Conservation (phyloP, 2,329 filamentous ascomycete species). For the Diaporthe sp. region DNA sequence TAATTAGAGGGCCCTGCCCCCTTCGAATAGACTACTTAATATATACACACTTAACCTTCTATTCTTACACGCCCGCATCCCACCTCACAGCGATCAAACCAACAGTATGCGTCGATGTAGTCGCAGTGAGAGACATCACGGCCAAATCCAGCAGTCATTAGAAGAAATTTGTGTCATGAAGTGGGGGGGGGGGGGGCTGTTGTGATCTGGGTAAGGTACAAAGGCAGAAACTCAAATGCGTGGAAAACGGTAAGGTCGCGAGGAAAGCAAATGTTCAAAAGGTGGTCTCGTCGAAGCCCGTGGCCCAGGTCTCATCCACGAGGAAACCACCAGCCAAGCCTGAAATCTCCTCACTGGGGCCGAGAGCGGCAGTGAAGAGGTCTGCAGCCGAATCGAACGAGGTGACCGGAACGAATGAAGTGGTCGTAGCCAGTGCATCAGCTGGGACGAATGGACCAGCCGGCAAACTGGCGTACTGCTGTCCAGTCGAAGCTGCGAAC, state of each 20-base stretch:
- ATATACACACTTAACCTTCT: too few relatives aligned
- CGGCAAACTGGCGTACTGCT: not conserved
- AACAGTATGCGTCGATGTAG: too few relatives aligned
- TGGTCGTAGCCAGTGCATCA: not conserved
- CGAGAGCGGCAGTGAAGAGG: not conserved
- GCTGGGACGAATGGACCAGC: not conserved
- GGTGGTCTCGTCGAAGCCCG: too few relatives aligned
- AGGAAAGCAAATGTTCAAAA: not conserved
- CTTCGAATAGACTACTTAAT: too few relatives aligned
- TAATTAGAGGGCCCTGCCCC: too few relatives aligned
- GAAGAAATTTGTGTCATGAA: not conserved
- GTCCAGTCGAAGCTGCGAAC: accelerated
- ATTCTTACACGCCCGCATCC: too few relatives aligned
- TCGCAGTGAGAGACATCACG: not conserved
- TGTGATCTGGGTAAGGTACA: not conserved
- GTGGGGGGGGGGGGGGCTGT: too few relatives aligned
- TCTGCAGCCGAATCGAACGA: not conserved
- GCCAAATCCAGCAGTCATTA: not conserved
- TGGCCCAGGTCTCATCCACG: not conserved
- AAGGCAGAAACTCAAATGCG: not conserved
- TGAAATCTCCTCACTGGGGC: not conserved
- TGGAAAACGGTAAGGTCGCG: not conserved
- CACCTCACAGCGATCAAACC: not conserved
- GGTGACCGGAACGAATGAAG: accelerated
- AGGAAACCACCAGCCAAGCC: accelerated